Percentiles rank a stretch among this genome's conserved stretches.
Conservation (phyloP, 148 eudicot species). For the Silene latifolia region DNA sequence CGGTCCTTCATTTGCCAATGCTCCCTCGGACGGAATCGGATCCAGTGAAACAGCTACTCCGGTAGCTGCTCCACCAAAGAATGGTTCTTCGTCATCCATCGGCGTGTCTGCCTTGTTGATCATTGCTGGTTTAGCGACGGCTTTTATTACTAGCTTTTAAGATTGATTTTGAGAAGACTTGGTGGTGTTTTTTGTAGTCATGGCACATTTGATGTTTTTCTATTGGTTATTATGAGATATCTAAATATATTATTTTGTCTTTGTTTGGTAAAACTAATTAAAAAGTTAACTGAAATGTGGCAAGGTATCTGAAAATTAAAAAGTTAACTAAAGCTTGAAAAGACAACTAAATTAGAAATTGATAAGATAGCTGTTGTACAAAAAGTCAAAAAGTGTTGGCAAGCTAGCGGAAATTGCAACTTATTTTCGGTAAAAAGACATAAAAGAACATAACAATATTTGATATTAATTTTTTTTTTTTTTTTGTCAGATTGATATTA, state of each 20-base stretch:
- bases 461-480: too few species aligned
- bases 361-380: too few species aligned
- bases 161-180: background rate
- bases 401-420: too few species aligned
- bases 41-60: constrained; percentile 16
- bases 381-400: too few species aligned
- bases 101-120: constrained; percentile 6
- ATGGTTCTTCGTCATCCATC: constrained; percentile 1
- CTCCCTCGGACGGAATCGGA: constrained; percentile 10
- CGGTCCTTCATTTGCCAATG: constrained; percentile 9
- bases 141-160: constrained; percentile 17
- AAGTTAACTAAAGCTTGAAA: too few species aligned
- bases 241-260: background rate
- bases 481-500: too few species aligned
- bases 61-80: constrained; percentile 12
- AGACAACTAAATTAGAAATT: too few species aligned
- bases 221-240: background rate
- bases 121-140: constrained; percentile 16
- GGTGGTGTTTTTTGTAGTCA: background rate
- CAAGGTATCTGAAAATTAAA: too few species aligned
- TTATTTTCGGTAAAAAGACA: too few species aligned
- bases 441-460: too few species aligned
- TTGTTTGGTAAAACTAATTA: too few species aligned
- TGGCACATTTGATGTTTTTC: background rate
- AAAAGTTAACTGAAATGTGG: too few species aligned